Base-by-base conservation (phyloP, 2,329 filamentous ascomycete species). In the Calcarisporium arbuscula region DNA sequence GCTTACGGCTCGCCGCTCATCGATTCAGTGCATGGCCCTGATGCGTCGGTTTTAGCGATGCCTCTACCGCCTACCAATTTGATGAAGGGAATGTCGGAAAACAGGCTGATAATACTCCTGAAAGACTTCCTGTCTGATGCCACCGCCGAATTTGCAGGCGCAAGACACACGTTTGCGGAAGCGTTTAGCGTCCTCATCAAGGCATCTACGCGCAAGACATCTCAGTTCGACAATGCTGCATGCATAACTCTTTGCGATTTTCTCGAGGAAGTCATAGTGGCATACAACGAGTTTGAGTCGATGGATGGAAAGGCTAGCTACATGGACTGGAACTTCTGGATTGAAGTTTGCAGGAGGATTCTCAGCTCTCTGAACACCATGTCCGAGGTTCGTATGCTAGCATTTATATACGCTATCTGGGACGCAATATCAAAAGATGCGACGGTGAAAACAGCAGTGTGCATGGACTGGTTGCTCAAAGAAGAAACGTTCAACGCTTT, bases 231-330 rank as follows among this genome's bases (percentile, higher is more conserved):
- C 54, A 85, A 87, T 52, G 78, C 78, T 43, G 83, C 86, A 14
- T 94, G 87, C 56, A 92, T 92, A 53, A 84, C 86, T 8, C 68
- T 95, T n/a, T 90, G 88, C 53, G 89, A 95, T 56, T 88, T 95
- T 45, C 65, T 95, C 18, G 86, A 95, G 53, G 88, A 95, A 58
- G 72, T 82, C 2, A 65, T 94, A 32, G 66, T 77, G 12, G 79
- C 87, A 26, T 72, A 72, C 40, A 64, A 71, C 37, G 55, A 61
- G 6, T 64, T 61, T 31, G 67, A 68, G 39, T 62, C 65, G 4
- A 55, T 57, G n/a, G 56, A 60, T n/a, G 54, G 47, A 33, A 40
- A 54, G 4, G 47, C 47, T 9, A 53, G 56, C 43, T 71, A 81
- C 32, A 58, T 89, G 26, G 78, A 90, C 55, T 94, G 86, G 82